phyloP scores from a whole-genome alignment of 495 filamentous ascomycete species.

The Rhypophila decipiens region DNA sequence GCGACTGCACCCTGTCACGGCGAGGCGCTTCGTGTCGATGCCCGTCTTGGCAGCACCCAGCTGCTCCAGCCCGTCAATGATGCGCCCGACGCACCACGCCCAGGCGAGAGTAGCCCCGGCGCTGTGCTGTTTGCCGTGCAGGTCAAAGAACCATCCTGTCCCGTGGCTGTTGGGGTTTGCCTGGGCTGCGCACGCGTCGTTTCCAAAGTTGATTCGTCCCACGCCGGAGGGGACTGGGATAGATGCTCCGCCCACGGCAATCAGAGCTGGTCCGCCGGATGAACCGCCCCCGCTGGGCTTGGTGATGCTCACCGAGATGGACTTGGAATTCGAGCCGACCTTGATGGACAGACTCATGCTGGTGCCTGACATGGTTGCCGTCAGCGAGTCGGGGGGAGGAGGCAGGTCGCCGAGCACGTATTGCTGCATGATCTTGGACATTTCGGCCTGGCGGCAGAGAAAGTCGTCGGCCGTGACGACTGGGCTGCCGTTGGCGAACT shows the following conservation, averaged over 20 bases:
- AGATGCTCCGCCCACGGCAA: constrained; percentile 41
- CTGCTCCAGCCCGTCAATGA: constrained; percentile 48
- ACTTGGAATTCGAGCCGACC: constrained; percentile 39
- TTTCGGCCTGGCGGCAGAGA: constrained; percentile 44
- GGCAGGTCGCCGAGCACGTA: constrained; percentile 49
- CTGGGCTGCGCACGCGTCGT: constrained; percentile 43
- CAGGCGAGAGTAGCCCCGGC: constrained; percentile 48
- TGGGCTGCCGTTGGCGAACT: constrained; percentile 32
- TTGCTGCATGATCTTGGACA: constrained; percentile 43
- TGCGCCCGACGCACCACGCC: constrained; percentile 50
- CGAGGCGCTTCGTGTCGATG: constrained; percentile 44
- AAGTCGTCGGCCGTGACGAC: constrained; percentile 43
- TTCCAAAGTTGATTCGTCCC: constrained; percentile 43
- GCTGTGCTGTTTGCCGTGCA: constrained; percentile 42
- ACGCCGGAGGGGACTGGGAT: constrained; percentile 42
- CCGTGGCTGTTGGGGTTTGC: constrained; percentile 30
- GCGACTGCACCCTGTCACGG: constrained; percentile 48
- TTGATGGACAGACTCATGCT: constrained; percentile 37
- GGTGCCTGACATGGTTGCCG: constrained; percentile 33
- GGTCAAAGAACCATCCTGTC: constrained; percentile 44
- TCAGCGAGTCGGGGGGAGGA: constrained; percentile 35
- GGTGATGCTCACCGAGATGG: constrained; percentile 39
- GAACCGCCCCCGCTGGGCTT: constrained; percentile 35
- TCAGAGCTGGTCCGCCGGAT: constrained; percentile 44
- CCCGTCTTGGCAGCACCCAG: constrained; percentile 32